These are phyloP conservation scores for Mortierella antarctica DNA, from an alignment of 192 early-diverging fungal genomes.

Conservation along the genomic window DNA sequence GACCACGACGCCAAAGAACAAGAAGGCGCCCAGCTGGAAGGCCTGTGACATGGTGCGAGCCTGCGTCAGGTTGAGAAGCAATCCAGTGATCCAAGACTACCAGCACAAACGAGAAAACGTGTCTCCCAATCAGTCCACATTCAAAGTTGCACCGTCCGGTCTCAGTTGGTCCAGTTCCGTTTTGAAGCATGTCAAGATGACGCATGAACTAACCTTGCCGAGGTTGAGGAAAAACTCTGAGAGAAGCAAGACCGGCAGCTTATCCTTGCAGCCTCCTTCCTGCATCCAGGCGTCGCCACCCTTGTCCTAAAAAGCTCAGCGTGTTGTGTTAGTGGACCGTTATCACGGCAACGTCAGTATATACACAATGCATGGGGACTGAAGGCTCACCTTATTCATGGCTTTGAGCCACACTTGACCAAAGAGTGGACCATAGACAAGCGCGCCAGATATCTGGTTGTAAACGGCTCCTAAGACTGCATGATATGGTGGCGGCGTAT, in stretches of 20 bases:
- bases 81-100: constrained; percentile 46
- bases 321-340: not conserved
- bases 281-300: constrained; percentile 28
- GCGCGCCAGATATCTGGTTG: constrained; percentile 39
- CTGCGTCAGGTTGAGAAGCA: constrained; percentile 49
- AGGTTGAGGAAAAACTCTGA: constrained; percentile 38
- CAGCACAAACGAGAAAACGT: not conserved
- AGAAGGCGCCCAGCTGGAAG: constrained; percentile 39
- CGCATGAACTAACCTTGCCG: constrained; percentile 16
- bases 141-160: not conserved
- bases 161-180: not conserved
- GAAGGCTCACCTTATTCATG: constrained; percentile 33
- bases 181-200: not conserved
- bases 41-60: constrained; percentile 43
- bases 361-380: not conserved
- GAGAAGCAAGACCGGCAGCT: constrained; percentile 16
- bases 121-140: not conserved
- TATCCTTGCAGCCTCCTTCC: not conserved
- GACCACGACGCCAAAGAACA: constrained; percentile 37
- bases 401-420: constrained; percentile 47
- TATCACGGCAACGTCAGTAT: not conserved
- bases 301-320: constrained; percentile 30
- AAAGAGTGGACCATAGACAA: constrained; percentile 52
- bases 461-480: constrained; percentile 42
- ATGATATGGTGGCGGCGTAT: not conserved